A percentile compares a stretch with the other conserved stretches of the same genome.
These are phyloP conservation scores for Fusarium haematococcum DNA, from an alignment of 2,329 filamentous ascomycete species.

Conservation along the genomic window DNA sequence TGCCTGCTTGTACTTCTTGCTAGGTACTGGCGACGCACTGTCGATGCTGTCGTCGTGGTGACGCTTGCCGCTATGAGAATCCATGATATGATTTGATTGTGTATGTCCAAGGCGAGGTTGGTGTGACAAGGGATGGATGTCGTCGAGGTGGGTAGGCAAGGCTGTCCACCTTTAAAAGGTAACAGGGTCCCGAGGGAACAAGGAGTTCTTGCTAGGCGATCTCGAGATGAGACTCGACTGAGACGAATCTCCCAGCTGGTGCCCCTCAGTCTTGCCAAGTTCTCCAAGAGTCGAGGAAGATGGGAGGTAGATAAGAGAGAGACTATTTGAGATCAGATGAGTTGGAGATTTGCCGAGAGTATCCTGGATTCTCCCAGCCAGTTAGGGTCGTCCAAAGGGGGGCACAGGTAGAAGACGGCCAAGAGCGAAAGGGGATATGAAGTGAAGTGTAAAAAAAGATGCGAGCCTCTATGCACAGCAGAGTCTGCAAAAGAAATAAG, in stretches of 20 bases:
- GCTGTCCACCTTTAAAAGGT: conserved; percentile 1
- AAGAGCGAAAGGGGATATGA: conserved; percentile 1
- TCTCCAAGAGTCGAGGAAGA: neutral
- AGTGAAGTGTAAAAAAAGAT: conserved; percentile 1
- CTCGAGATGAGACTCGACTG: neutral
- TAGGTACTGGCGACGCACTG: conserved; percentile 35
- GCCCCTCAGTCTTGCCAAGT: neutral
- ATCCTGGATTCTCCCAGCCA: conserved; percentile 29
- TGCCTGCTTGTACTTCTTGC: conserved; percentile 43
- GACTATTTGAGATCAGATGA: conserved; percentile 35
- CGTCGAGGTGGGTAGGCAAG: conserved; percentile 15
- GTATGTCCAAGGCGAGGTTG: conserved; percentile 8
- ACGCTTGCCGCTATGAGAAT: conserved; percentile 38
- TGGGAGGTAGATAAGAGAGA: conserved; percentile 13
- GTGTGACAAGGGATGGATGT: conserved; percentile 5
- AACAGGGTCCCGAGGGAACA: neutral
- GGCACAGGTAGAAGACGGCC: conserved; percentile 13
- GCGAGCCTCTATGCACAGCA: neutral
- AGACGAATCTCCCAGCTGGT: neutral
- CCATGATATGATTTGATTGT: conserved; percentile 23
- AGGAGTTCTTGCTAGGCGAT: neutral
- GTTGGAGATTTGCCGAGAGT: conserved; percentile 35
- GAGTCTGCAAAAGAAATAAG: neutral
- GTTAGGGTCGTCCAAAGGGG: conserved; percentile 28
- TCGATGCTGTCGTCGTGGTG: conserved; percentile 35